Conservation (phyloP, 2,329 filamentous ascomycete species). For the Neofusicoccum kwambonambiense region DNA sequence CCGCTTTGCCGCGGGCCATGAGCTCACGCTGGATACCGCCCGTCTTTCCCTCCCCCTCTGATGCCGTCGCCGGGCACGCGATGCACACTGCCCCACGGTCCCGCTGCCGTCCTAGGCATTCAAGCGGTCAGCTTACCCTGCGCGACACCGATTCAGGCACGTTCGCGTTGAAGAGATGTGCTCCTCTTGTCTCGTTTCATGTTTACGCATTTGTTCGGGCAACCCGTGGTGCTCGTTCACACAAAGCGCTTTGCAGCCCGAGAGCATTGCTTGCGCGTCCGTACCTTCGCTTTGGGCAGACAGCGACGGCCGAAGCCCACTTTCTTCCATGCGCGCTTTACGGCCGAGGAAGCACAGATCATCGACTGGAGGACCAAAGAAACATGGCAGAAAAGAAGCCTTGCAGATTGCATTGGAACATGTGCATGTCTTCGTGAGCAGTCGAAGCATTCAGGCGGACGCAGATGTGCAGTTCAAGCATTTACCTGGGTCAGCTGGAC, state of each 20-base stretch:
- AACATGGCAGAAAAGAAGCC: too few relatives aligned
- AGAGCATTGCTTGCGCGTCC: background rate
- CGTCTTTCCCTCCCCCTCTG: too few relatives aligned
- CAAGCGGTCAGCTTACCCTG: slow-evolving; percentile 1
- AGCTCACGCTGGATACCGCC: background rate
- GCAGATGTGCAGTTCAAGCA: too few relatives aligned
- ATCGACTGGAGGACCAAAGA: too few relatives aligned
- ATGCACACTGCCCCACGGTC: too few relatives aligned
- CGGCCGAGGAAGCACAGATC: too few relatives aligned
- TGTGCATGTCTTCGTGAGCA: too few relatives aligned
- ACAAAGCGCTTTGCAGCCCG: background rate
- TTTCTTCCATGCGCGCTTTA: background rate
- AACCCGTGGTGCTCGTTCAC: background rate
- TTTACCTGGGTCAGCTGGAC: too few relatives aligned
- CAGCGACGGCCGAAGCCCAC: background rate
- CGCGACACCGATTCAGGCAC: background rate
- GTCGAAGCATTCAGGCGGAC: too few relatives aligned
- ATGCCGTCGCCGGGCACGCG: too few relatives aligned
- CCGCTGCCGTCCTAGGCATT: background rate
- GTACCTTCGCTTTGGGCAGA: background rate
- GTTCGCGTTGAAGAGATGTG: background rate
- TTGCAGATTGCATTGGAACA: too few relatives aligned
- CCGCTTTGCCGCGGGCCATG: background rate
- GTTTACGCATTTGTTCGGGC: background rate
- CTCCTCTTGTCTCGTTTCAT: background rate